Percentiles rank a stretch among this genome's conserved stretches.
These are phyloP conservation scores for Emmonsiellopsis sp. DNA, from an alignment of 2,329 filamentous ascomycete species.

Conservation along the genomic window DNA sequence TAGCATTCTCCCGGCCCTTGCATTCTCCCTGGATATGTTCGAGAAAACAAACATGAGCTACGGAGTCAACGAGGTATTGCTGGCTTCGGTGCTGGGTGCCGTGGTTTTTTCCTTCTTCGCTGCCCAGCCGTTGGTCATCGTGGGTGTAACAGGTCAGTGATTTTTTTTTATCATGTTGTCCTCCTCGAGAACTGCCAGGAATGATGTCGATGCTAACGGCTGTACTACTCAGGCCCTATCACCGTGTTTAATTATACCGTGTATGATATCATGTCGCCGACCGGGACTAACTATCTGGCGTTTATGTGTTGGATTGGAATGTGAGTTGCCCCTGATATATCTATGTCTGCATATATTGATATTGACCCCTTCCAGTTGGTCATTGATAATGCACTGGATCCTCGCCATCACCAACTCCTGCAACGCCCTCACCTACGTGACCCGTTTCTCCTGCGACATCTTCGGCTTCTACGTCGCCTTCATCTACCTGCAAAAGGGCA, in stretches of 20 bases:
- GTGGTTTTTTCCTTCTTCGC: conserved; percentile 73
- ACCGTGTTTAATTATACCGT: conserved; percentile 93
- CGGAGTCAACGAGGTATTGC: conserved; percentile 84
- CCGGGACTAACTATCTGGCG: conserved; percentile 70
- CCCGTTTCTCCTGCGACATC: conserved; percentile 84
- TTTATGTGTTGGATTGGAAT: conserved; percentile 92
- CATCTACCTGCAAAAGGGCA: conserved; percentile 85
- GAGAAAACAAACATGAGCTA: conserved; percentile 76
- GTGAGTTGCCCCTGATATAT: conserved; percentile 34
- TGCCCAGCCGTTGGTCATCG: conserved; percentile 80
- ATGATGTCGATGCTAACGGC: conserved; percentile 45
- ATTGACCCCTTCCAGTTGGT: conserved; percentile 57
- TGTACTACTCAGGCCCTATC: conserved; percentile 61
- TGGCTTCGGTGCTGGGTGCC: conserved; percentile 72
- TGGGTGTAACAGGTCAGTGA: conserved; percentile 65
- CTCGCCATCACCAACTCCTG: conserved; percentile 78
- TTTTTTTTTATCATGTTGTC: conserved; percentile 43
- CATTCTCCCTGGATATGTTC: conserved; percentile 91
- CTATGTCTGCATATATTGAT: not conserved
- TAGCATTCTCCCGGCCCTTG: conserved; percentile 77
- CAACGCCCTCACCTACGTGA: conserved; percentile 82
- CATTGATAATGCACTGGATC: conserved; percentile 74
- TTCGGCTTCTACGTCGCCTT: conserved; percentile 91
- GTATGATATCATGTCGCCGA: conserved; percentile 74
- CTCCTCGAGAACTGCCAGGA: conserved; percentile 43